A percentile compares a stretch with the other conserved stretches of the same genome.
phyloP scores from a whole-genome alignment of 2,329 filamentous ascomycete species.

The Xylaria sp. region DNA sequence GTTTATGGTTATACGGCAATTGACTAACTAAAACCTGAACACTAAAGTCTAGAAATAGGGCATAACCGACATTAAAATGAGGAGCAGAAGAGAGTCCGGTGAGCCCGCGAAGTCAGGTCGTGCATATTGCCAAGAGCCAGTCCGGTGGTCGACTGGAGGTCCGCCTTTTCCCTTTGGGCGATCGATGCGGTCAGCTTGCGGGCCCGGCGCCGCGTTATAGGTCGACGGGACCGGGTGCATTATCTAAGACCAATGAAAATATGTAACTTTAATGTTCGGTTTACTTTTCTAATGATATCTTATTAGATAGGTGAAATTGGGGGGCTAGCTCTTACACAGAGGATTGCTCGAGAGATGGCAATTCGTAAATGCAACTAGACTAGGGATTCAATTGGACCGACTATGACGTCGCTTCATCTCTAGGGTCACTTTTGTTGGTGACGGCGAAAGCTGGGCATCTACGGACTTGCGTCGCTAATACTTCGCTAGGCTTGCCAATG shows the following conservation, averaged over 20 bases:
- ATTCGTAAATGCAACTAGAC: not conserved
- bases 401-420: slow-evolving; percentile 4
- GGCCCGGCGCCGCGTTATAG: slow-evolving; percentile 35
- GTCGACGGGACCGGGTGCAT: slow-evolving; percentile 28
- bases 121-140: slow-evolving; percentile 30
- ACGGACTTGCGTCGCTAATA: not conserved
- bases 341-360: slow-evolving; percentile 9
- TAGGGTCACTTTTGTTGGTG: too few species aligned
- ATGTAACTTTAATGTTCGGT: slow-evolving; percentile 30
- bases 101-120: not conserved
- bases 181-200: slow-evolving; percentile 34
- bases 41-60: not conserved
- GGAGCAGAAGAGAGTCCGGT: not conserved
- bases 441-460: too few species aligned
- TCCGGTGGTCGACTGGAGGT: slow-evolving; percentile 21
- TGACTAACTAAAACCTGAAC: not conserved
- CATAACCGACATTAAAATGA: not conserved
- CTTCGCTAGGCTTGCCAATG: not conserved
- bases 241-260: slow-evolving; percentile 39
- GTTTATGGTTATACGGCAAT: not conserved
- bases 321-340: not conserved
- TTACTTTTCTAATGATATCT: slow-evolving; percentile 17
- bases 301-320: slow-evolving; percentile 16
- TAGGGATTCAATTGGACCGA: not conserved
- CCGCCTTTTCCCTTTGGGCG: slow-evolving; percentile 29